Evolutionary conservation across 208 protist species (phyloP), one percentile per base, ranked within the genome.

Genomic region (Phytomonas francai): DNA sequence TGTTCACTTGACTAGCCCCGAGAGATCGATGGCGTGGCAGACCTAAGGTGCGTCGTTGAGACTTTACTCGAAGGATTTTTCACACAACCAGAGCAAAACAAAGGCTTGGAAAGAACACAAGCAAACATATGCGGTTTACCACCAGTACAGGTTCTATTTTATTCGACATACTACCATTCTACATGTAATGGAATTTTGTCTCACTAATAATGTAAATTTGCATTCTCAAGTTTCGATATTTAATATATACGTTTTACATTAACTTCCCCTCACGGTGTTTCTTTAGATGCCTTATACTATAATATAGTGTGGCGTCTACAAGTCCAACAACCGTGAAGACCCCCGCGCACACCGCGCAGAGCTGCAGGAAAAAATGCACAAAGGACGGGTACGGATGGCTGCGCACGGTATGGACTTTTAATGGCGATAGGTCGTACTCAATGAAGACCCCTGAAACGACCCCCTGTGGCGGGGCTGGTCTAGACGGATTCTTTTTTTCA

Each of bases 361-460:
- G 67, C 67, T 91, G 82, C 70, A 91, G 72, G 36, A 88, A 30
- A 39, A 91, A 78, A 72, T 91, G 85, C 32, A 76, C 59, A 19
- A 88, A 45, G 4, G 82, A 88, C 4, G 78, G 71, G 72, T 91
- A 88, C 58, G 85, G 82, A 36, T 79, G 77, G 30, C 65, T 65
- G 56, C 83, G 51, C n/a, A 59, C 58, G 11, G 90, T 77, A 31
- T 82, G 76, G 28, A 93, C 85, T 25, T 79, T 75, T 59, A 97
- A 91, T 49, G 92, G 88, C 6, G 85, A 91, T 27, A 97, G 67
- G 66, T 97, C 92, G 71, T 95, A 97, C 62, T 81, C 82, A 27
- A 97, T 83, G 71, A 94, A 97, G 22, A 97, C 85, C 27, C 89
- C 89, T 19, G 85, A 81, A 28, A 88, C 67, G 54, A 89, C 45